Base-by-base conservation (phyloP, 495 filamentous ascomycete genomes). In the Podospora appendiculata region DNA sequence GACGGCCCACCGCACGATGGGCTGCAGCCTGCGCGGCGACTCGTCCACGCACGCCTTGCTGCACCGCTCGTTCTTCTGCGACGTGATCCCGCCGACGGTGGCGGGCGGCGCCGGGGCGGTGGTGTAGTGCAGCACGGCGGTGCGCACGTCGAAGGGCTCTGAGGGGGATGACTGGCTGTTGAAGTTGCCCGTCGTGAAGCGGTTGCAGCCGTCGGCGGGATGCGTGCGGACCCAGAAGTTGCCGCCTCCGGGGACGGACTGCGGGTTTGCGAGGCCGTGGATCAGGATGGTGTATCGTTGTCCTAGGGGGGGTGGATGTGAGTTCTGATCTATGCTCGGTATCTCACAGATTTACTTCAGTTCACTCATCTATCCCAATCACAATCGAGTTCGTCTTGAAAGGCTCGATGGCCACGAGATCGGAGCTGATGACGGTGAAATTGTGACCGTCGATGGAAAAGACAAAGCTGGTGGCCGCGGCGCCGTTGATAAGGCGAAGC, bases 261-360 rank as follows among this genome's bases (percentile, higher is more conserved):
- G 76, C 7, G n/a, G n/a, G 38, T 14, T 2, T 7, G 38, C 63
- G 48, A 79, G 69, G 10, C 82, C 83, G 32, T 76, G 72, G 36
- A 88, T 72, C 45, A 86, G 75, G 16, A 88, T 65, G 53, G 86
- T 77, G 63, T 84, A 84, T 18, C 85, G 75, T 62, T 88, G 82
- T 4, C 81, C 84, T 56, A 86, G 80, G 18, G n/a, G n/a, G n/a
- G n/a, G n/a, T n/a, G 36, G 9, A 5, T 25, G 25, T 25, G 25
- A 5, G 25, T 25, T 25, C 2, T 25, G 5, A 5, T 25, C 25
- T 25, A 25, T 25, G 25, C 25, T 25, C 2, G 25, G 25, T 25
- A 25, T 25, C 2, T 25, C 25, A 5, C 2, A 25, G 25, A 25
- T 25, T 2, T 25, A 5, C 25, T 25, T 25, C 25, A 25, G 2